These are phyloP conservation scores for Scenedesmus sp. DNA, from an alignment of 163 green algal species.

Conservation along the genomic window DNA sequence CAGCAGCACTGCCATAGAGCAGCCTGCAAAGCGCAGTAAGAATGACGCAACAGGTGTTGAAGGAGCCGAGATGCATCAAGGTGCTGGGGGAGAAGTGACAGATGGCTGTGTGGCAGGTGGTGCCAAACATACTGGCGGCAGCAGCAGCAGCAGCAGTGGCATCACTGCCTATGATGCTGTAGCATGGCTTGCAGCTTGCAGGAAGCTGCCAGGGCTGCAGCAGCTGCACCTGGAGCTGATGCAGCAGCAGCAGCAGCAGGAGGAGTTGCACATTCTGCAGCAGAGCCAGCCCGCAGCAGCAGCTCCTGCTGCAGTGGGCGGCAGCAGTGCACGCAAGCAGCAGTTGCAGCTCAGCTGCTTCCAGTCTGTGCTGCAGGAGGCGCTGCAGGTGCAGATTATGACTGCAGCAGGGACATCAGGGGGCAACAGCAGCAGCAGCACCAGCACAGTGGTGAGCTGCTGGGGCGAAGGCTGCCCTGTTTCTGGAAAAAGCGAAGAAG, in stretches of 20 bases:
- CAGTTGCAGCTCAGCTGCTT: background rate
- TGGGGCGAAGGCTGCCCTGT: background rate
- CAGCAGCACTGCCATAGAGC: background rate
- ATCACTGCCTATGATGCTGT: background rate
- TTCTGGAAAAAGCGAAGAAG: background rate
- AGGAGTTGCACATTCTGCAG: background rate
- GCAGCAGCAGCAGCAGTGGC: background rate
- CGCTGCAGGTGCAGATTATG: background rate
- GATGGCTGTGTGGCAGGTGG: background rate
- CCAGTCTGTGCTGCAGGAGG: background rate
- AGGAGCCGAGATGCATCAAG: background rate
- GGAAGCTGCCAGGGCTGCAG: background rate
- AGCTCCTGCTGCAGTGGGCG: background rate
- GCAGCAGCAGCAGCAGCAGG: constrained; percentile 17
- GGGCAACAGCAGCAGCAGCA: background rate
- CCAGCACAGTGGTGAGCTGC: background rate
- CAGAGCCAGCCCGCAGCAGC: background rate
- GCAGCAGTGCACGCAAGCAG: background rate
- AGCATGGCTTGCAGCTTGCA: constrained; percentile 5
- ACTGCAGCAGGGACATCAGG: background rate
- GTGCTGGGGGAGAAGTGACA: background rate
- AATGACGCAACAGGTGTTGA: background rate
- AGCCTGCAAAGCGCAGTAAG: background rate
- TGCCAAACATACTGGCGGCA: background rate
- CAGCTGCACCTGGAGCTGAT: background rate